Evolutionary conservation across 139 green algal genomes (phyloP).

Genomic region (Chlamydomonas asymmetrica): DNA sequence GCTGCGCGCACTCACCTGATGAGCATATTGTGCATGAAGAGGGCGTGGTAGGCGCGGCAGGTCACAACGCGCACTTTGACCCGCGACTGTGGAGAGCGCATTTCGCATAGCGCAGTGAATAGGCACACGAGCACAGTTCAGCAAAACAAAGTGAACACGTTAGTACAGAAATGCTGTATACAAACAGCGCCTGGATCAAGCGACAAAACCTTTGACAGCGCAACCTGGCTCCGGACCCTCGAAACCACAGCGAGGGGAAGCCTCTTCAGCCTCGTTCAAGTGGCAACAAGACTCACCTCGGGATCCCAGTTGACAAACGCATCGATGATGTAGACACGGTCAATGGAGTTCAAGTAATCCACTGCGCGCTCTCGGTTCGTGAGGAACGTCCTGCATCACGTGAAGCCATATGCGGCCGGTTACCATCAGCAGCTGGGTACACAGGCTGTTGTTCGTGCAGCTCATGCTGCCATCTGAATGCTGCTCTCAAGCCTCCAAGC

Average conservation of each 20-base stretch:
- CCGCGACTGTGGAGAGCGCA: slow-evolving; percentile 12
- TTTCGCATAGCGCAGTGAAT: background rate
- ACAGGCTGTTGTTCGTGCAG: background rate
- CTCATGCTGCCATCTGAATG: background rate
- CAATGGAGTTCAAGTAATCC: slow-evolving; percentile 88
- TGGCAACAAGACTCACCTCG: slow-evolving; percentile 22
- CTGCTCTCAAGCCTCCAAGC: background rate
- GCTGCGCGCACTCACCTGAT: no score
- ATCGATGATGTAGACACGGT: slow-evolving; percentile 83
- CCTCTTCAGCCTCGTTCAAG: background rate
- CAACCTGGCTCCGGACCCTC: no score
- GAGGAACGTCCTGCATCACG: slow-evolving; percentile 70
- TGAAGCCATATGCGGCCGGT: background rate
- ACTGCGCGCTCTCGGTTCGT: slow-evolving; percentile 84
- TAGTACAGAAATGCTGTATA: background rate
- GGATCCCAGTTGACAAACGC: slow-evolving; percentile 86
- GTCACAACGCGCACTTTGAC: slow-evolving; percentile 87
- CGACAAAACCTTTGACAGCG: background rate
- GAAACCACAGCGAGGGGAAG: background rate
- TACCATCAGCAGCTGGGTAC: background rate
- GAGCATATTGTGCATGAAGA: slow-evolving; percentile 99
- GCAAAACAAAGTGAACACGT: background rate
- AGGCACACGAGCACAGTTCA: background rate
- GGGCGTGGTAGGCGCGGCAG: slow-evolving; percentile 88
- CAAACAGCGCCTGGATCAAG: background rate